Percentiles rank a stretch among this genome's conserved stretches.
Evolutionary conservation across 257 asterid species (phyloP).

Genomic region (Solanum lycopersicoides): DNA sequence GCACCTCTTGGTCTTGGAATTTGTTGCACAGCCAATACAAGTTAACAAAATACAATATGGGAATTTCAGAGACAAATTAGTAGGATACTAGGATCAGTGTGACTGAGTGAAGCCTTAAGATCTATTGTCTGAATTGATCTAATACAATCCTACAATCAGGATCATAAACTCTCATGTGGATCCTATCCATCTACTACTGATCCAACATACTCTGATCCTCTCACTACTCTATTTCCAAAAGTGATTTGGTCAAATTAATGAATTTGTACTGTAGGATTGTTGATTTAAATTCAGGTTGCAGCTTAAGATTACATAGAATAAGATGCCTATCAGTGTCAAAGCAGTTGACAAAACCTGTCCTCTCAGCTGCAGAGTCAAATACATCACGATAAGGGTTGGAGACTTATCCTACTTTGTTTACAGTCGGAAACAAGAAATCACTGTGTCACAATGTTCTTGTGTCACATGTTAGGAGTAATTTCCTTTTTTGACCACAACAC

Average conservation of each 20-base stretch:
- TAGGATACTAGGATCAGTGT: background rate
- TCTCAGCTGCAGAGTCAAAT: background rate
- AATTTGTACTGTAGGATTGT: background rate
- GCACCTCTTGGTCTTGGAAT: background rate
- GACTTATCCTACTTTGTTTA: background rate
- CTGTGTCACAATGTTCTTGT: background rate
- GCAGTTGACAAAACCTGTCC: background rate
- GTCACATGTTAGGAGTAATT: background rate
- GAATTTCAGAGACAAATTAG: background rate
- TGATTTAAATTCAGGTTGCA: background rate
- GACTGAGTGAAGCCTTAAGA: background rate
- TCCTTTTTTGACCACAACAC: background rate
- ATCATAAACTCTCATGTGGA: background rate
- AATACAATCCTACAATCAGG: background rate
- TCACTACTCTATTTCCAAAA: background rate
- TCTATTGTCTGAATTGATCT: background rate
- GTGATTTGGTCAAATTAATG: background rate
- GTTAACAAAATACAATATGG: background rate
- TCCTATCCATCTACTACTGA: background rate
- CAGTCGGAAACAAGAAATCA: background rate
- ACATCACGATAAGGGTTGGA: background rate
- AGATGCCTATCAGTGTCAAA: background rate
- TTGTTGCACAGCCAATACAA: background rate
- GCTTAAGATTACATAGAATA: background rate
- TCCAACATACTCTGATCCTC: background rate